A percentile compares a stretch with the other conserved stretches of the same genome.
These are phyloP conservation scores for Microcera coccophila DNA, from an alignment of 2,329 filamentous ascomycete genomes.

Conservation along the genomic window DNA sequence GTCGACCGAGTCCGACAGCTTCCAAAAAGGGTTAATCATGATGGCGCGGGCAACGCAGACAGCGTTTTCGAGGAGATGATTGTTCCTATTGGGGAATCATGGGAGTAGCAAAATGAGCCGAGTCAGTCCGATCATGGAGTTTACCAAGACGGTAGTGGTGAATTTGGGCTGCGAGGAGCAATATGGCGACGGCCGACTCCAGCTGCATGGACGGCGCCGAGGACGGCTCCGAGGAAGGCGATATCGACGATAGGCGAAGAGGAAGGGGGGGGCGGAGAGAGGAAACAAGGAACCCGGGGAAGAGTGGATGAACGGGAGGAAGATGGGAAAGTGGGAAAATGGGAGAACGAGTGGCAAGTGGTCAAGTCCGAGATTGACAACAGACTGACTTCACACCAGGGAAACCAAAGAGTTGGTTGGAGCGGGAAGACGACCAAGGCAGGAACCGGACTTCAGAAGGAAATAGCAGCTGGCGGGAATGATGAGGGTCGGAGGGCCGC, in stretches of 20 bases:
- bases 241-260: background rate
- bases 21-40: constrained; percentile 24
- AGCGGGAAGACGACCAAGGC: background rate
- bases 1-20: constrained; percentile 21
- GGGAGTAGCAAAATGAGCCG: background rate
- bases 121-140: no score
- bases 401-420: background rate
- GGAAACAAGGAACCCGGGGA: background rate
- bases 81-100: background rate
- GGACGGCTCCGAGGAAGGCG: background rate
- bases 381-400: background rate
- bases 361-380: background rate
- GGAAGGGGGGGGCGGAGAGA: background rate
- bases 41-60: constrained; percentile 2
- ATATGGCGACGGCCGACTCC: no score
- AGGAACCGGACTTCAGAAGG: background rate
- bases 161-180: no score
- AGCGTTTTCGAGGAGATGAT: background rate
- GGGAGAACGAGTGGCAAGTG: background rate
- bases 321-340: background rate
- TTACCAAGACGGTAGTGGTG: no score
- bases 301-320: background rate
- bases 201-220: background rate
- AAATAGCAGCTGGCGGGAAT: background rate
- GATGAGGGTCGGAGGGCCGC: background rate